Evolutionary conservation across 352 stramenopile genomes (phyloP), one percentile per base, ranked within the genome.

Genomic region (Peronospora farinosa): DNA sequence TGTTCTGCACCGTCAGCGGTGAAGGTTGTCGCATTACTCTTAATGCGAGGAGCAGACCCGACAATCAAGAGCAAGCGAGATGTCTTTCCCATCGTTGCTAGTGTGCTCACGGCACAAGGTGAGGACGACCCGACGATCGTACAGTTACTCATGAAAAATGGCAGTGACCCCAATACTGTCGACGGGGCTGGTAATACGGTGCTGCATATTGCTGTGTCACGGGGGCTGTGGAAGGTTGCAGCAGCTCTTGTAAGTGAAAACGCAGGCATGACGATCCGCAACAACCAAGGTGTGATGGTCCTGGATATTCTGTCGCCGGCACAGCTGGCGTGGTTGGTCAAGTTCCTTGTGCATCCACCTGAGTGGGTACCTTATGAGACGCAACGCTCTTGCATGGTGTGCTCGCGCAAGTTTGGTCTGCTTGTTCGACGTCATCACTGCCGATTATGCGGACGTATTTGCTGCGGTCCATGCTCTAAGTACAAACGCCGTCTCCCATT

Each of bases 351-450:
- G 21, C 62, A 81, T 46, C 62, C 74, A n/a, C 79, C 80, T 25
- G 72, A 87, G 48, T 90, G 79, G 82, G 78, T 88, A 36, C 65
- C 77, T 6, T 74, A 69, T 47, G 57, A 67, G n/a, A 61, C 71
- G 12, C 77, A 87, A 49, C 79, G 75, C 36, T 65, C 63, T 0
- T 92, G 82, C 49, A 89, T 90, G 76, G 68, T 82, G 13, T 92
- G 82, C 45, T 69, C 68, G 13, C 62, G 66, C 31, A 78, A 78
- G 51, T 92, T 92, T 41, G 59, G 62, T 5, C 48, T 92, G 15
- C 59, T 92, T 5, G 72, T 87, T 47, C 77, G 82, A 10, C 75
- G 77, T 16, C 82, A 92, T 45, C 82, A 92, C 65, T 92, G 82
- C 45, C 74, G 82, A 19, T 68, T 92, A 21, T 92, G 82, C 47